These are phyloP conservation scores for Tephrocybe sp. DNA, from an alignment of 768 basidiomycete species.

Conservation along the genomic window DNA sequence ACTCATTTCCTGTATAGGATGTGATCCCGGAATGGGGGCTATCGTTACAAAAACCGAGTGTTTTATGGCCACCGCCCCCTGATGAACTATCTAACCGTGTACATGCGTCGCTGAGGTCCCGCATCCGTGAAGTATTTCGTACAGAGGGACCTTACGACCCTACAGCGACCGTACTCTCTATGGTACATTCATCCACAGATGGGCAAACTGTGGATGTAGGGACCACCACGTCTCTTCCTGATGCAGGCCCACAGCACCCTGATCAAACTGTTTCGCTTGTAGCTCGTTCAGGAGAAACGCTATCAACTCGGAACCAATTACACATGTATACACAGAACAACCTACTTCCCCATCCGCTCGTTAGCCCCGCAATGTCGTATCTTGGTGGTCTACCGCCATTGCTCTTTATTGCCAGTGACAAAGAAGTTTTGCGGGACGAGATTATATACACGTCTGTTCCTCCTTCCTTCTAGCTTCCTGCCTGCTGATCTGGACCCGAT, in stretches of 20 bases:
- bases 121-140: constrained; percentile 56
- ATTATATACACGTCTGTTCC: constrained; percentile 76
- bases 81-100: constrained; percentile 58
- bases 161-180: constrained; percentile 17
- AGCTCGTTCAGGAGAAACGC: constrained; percentile 46
- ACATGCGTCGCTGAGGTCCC: constrained; percentile 56
- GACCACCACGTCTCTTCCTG: constrained; percentile 42
- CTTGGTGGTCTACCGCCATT: constrained; percentile 91
- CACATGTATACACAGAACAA: constrained; percentile 87
- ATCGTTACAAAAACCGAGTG: constrained; percentile 75
- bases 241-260: constrained; percentile 28
- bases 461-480: not conserved
- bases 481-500: constrained; percentile 1
- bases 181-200: constrained; percentile 22
- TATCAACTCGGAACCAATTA: constrained; percentile 65
- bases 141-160: constrained; percentile 24
- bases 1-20: constrained; percentile 52
- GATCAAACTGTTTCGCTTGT: constrained; percentile 45
- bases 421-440: constrained; percentile 91
- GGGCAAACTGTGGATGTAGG: constrained; percentile 46
- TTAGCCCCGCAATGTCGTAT: constrained; percentile 78
- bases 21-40: constrained; percentile 75
- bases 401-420: constrained; percentile 80
- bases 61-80: constrained; percentile 74
- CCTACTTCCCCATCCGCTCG: constrained; percentile 72